These are phyloP conservation scores for Neospora caninum DNA, from an alignment of 169 alveolate species.

Conservation along the genomic window DNA sequence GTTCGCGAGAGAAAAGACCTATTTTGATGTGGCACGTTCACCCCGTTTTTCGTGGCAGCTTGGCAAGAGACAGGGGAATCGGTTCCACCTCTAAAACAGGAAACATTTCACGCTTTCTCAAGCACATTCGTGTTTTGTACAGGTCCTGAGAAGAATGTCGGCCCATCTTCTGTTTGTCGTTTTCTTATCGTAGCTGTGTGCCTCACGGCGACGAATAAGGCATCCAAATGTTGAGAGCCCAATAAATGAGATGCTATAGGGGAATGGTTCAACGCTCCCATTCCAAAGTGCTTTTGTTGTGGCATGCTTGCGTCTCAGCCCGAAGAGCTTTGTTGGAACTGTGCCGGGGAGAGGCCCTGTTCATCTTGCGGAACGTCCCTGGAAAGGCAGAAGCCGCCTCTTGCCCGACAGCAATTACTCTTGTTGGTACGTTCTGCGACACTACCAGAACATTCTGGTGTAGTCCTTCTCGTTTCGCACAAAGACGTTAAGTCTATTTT, in stretches of 20 bases:
- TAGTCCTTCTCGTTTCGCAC: not conserved
- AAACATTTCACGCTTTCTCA: too few relatives aligned
- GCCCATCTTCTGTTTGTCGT: too few relatives aligned
- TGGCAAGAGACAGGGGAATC: not conserved
- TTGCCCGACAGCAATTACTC: constrained; percentile 46
- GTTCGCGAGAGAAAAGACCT: not conserved
- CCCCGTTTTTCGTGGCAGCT: too few relatives aligned
- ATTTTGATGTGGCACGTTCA: not conserved
- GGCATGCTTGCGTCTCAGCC: constrained; percentile 13
- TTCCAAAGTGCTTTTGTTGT: not conserved
- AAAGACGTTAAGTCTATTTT: not conserved
- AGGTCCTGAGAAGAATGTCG: too few relatives aligned
- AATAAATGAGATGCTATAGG: too few relatives aligned
- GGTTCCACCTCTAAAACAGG: not conserved
- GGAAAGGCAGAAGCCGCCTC: constrained; percentile 40
- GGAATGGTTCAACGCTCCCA: too few relatives aligned
- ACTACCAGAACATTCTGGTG: not conserved
- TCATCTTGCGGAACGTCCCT: constrained; percentile 44
- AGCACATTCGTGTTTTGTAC: too few relatives aligned
- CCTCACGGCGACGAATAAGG: too few relatives aligned
- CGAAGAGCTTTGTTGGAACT: constrained; percentile 44
- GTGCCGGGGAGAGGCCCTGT: constrained; percentile 50
- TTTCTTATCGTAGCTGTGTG: too few relatives aligned
- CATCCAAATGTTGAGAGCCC: too few relatives aligned
- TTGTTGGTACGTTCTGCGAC: constrained; percentile 9